Evolutionary conservation across 495 filamentous ascomycete species (phyloP).

Genomic region (Penicillium odoratum): DNA sequence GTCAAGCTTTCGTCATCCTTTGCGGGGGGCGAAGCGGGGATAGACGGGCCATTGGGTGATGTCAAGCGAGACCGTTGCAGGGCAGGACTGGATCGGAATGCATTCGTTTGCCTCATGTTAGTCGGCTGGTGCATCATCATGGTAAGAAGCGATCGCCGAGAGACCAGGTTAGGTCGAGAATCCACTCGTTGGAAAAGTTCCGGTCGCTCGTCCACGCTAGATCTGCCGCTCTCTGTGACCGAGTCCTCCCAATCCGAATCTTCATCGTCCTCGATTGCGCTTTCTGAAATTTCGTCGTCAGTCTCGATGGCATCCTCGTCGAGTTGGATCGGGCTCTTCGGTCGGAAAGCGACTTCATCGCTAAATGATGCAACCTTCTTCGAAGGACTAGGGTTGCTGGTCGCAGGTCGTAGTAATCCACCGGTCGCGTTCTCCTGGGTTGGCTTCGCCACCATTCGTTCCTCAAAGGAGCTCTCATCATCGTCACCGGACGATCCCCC

Average conservation of each 20-base stretch:
- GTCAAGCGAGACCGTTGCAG: slow-evolving; percentile 75
- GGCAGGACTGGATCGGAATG: slow-evolving; percentile 76
- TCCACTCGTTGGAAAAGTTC: slow-evolving; percentile 86
- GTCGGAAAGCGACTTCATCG: slow-evolving; percentile 68
- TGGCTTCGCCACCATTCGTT: slow-evolving; percentile 52
- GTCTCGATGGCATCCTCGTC: slow-evolving; percentile 77
- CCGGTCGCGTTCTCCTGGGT: slow-evolving; percentile 54
- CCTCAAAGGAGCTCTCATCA: slow-evolving; percentile 76
- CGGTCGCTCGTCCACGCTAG: slow-evolving; percentile 71
- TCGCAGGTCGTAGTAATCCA: slow-evolving; percentile 44
- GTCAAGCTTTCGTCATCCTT: slow-evolving; percentile 68
- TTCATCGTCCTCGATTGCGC: slow-evolving; percentile 85
- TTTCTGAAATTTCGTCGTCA: slow-evolving; percentile 71
- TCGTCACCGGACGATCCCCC: slow-evolving; percentile 78
- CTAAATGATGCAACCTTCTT: slow-evolving; percentile 87
- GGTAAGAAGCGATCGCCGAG: slow-evolving; percentile 84
- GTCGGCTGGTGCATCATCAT: slow-evolving; percentile 77
- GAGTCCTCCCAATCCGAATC: slow-evolving; percentile 92
- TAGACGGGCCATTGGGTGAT: slow-evolving; percentile 71
- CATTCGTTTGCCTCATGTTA: slow-evolving; percentile 40
- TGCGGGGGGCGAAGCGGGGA: slow-evolving; percentile 69
- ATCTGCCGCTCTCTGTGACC: slow-evolving; percentile 79
- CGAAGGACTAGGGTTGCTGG: slow-evolving; percentile 33
- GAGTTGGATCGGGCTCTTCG: slow-evolving; percentile 56
- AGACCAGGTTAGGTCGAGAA: slow-evolving; percentile 80